A percentile compares a stretch with the other conserved stretches of the same genome.
These are phyloP conservation scores for Filobasidium uniguttulatum DNA, from an alignment of 1,284 basidiomycete genomes.

Conservation along the genomic window DNA sequence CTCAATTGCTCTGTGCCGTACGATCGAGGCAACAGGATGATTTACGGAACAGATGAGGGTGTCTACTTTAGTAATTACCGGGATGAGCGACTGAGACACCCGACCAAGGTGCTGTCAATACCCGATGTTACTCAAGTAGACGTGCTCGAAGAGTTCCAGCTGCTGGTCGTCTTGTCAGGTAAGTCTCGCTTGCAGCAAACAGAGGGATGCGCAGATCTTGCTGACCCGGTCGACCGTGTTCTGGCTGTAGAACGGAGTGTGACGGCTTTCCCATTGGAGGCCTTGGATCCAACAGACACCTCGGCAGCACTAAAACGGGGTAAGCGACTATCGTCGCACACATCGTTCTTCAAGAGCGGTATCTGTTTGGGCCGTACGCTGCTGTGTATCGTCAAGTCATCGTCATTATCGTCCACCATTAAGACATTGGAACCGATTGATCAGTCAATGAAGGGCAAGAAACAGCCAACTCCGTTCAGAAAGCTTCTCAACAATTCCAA, in stretches of 20 bases:
- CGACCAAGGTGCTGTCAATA: conserved; percentile 77
- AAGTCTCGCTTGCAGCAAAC: conserved; percentile 17
- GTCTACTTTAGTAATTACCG: conserved; percentile 84
- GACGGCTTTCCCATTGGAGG: conserved; percentile 89
- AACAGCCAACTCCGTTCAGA: conserved; percentile 69
- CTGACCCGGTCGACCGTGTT: neutral
- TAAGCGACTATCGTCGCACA: conserved; percentile 90
- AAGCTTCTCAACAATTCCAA: conserved; percentile 80
- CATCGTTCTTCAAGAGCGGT: conserved; percentile 95
- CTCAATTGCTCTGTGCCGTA: conserved; percentile 93
- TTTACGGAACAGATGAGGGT: conserved; percentile 94
- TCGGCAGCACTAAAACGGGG: conserved; percentile 81
- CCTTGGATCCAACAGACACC: conserved; percentile 79
- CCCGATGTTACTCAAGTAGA: conserved; percentile 90
- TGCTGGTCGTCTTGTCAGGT: conserved; percentile 91
- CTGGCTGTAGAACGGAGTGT: conserved; percentile 91
- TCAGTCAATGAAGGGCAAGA: conserved; percentile 66
- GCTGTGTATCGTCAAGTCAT: conserved; percentile 94
- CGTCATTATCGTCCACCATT: conserved; percentile 88
- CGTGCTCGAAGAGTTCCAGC: conserved; percentile 88
- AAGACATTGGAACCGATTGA: conserved; percentile 96
- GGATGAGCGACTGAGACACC: conserved; percentile 57
- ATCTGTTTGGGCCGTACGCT: conserved; percentile 85
- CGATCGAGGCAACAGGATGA: conserved; percentile 71
- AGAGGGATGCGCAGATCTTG: neutral